Percentiles rank a stretch among this genome's conserved stretches.
Evolutionary conservation across 257 asterid genomes (phyloP).

Genomic region (Solanum pimpinellifolium): DNA sequence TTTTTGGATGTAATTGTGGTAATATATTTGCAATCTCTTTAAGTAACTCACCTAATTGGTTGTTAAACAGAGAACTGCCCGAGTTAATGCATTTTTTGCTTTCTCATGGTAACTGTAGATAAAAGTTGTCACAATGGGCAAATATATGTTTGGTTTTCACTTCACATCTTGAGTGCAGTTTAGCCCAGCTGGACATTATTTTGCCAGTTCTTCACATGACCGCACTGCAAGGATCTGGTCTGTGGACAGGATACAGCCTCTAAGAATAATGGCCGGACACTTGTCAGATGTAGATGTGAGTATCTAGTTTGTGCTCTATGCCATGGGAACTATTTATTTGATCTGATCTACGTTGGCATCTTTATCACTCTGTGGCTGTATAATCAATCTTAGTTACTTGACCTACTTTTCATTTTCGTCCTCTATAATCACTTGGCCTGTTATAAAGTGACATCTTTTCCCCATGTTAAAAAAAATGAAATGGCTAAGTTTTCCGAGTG

Average conservation of each 20-base stretch:
- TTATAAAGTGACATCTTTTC: neutral
- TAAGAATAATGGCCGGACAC: constrained; percentile 98
- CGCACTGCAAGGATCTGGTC: constrained; percentile 98
- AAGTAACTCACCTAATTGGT: neutral
- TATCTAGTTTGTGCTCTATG: neutral
- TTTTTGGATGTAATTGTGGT: neutral
- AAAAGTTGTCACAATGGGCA: neutral
- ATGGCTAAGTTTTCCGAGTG: neutral
- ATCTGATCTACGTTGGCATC: neutral
- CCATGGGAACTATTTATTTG: neutral
- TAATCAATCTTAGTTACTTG: neutral
- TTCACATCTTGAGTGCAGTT: constrained; percentile 45
- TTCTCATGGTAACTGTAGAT: neutral
- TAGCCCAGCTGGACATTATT: constrained; percentile 94
- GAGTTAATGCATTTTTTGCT: neutral
- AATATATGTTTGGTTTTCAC: neutral
- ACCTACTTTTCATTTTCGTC: neutral
- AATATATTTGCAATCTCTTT: neutral
- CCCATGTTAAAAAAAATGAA: neutral
- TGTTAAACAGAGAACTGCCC: neutral
- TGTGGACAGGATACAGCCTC: constrained; percentile 79
- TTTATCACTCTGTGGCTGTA: neutral
- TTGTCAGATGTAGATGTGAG: constrained; percentile 97
- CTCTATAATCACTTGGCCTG: neutral
- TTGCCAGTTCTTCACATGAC: constrained; percentile 98